phyloP scores from a whole-genome alignment of 2,329 filamentous ascomycete genomes.

The Ophiostoma sp. region DNA sequence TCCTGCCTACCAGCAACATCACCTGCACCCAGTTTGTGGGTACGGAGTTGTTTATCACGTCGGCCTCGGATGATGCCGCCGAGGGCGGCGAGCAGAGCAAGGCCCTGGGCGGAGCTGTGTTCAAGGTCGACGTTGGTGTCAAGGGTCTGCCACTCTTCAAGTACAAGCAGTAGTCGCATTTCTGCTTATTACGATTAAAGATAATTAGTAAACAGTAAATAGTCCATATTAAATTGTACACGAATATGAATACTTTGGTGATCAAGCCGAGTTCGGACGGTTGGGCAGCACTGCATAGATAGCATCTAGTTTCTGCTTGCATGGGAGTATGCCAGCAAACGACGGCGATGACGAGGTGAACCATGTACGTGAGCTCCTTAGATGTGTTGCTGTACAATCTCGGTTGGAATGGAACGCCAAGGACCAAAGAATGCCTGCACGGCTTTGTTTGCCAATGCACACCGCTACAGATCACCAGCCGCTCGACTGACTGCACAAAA shows the following conservation, averaged over 20 bases:
- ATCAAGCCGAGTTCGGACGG: too few species aligned
- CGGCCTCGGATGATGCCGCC: constrained; percentile 60
- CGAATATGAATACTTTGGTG: too few species aligned
- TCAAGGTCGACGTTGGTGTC: constrained; percentile 70
- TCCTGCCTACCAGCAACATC: constrained; percentile 69
- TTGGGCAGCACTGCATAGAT: constrained; percentile 1
- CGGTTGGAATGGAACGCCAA: too few species aligned
- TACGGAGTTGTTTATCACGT: constrained; percentile 70
- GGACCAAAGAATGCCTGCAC: not conserved
- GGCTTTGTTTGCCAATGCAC: not conserved
- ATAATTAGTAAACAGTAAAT: not conserved
- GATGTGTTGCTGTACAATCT: too few species aligned
- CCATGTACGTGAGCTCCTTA: too few species aligned
- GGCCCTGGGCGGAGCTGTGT: constrained; percentile 64
- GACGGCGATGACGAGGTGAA: too few species aligned
- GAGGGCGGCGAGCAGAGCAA: constrained; percentile 59
- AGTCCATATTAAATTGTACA: too few species aligned
- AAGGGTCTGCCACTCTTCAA: constrained; percentile 57
- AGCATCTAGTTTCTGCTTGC: too few species aligned
- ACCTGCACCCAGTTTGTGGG: constrained; percentile 79
- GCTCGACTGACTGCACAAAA: not conserved
- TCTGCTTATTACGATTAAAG: not conserved
- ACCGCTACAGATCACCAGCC: constrained; percentile 9
- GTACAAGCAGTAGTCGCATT: constrained; percentile 44
- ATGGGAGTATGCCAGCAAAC: too few species aligned